phyloP scores from a whole-genome alignment of 2,329 filamentous ascomycete species.

The Hymenoscyphus infarciens region DNA sequence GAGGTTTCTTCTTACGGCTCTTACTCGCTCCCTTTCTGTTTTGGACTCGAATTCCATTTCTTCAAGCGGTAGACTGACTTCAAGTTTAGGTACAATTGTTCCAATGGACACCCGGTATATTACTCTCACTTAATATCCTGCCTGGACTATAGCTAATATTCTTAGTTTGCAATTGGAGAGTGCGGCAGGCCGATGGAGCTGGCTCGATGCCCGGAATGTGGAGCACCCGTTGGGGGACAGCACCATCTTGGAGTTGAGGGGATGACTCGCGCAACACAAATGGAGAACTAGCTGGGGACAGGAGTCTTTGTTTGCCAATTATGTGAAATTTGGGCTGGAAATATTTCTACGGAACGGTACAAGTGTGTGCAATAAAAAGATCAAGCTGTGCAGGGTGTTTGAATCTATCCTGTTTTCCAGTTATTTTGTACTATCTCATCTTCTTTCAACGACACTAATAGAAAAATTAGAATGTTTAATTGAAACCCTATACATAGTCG shows the following conservation, averaged over 20 bases:
- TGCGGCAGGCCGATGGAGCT: constrained; percentile 31
- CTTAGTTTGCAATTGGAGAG: constrained; percentile 58
- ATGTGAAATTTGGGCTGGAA: too few species aligned
- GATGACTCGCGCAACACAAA: background rate
- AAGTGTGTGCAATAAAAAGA: too few species aligned
- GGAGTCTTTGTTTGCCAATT: too few species aligned
- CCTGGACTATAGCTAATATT: too few species aligned
- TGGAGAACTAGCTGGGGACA: background rate
- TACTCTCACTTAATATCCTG: background rate
- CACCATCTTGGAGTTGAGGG: background rate
- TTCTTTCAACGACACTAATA: too few species aligned
- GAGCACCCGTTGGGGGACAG: background rate
- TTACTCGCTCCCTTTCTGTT: background rate
- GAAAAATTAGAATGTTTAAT: too few species aligned
- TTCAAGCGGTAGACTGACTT: background rate
- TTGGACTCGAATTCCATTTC: too few species aligned
- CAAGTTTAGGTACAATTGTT: constrained; percentile 38
- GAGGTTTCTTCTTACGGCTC: background rate
- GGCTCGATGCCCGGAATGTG: constrained; percentile 3
- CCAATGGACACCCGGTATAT: constrained; percentile 47
- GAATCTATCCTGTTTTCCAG: too few species aligned
- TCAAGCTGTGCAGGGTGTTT: too few species aligned
- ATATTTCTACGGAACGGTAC: too few species aligned
- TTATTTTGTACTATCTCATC: too few species aligned
- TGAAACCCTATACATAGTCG: too few species aligned